Evolutionary conservation across 345 rosid species (phyloP).

Genomic region (Syzygium aromaticum): DNA sequence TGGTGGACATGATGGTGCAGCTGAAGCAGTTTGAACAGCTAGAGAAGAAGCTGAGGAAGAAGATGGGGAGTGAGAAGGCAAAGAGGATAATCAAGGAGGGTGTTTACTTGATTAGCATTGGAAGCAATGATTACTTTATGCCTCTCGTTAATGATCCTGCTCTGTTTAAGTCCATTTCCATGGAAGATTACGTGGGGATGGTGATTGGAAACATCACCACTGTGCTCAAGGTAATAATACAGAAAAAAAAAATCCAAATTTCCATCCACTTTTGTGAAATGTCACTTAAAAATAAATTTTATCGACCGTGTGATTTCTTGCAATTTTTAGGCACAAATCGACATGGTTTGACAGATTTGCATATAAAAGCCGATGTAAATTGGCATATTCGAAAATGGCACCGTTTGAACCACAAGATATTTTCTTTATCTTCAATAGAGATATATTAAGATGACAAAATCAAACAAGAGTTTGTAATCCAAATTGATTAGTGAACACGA

Average conservation of each 20-base stretch:
- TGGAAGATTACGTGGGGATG: not conserved
- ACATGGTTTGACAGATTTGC: not conserved
- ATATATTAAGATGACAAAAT: not conserved
- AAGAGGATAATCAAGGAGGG: not conserved
- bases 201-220: conserved; percentile 11
- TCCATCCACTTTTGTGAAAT: too few relatives aligned
- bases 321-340: not conserved
- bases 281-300: not conserved
- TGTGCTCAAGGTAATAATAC: conserved; percentile 2
- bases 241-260: too few relatives aligned
- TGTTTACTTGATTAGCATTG: conserved; percentile 10
- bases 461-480: not conserved
- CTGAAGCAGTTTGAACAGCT: conserved; percentile 5
- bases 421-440: not conserved
- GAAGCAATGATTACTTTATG: conserved; percentile 11
- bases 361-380: not conserved
- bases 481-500: not conserved
- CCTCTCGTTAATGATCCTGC: too few relatives aligned
- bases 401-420: not conserved
- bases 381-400: not conserved
- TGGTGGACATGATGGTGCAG: conserved; percentile 4
- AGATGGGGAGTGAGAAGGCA: not conserved
- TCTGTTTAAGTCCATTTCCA: not conserved
- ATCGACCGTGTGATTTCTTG: not conserved
- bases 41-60: not conserved